Conservation (phyloP, 1,284 basidiomycete genomes). For the Microbotryomycetes sp. region DNA sequence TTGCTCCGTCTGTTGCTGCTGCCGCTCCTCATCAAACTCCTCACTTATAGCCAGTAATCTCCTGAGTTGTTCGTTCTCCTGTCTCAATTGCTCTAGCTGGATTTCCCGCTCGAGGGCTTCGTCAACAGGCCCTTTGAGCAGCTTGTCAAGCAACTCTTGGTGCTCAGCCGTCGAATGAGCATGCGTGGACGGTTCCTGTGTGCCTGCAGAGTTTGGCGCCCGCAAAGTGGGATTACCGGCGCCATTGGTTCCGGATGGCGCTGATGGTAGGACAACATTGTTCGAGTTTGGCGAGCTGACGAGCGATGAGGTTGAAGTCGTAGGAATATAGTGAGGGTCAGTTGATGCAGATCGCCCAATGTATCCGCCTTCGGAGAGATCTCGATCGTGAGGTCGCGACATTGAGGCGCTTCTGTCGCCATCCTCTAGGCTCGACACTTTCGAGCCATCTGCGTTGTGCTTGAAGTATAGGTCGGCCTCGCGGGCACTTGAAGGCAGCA, state of each 20-base stretch:
- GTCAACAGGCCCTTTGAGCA: constrained; percentile 47
- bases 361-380: constrained; percentile 30
- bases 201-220: neutral
- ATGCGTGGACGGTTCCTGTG: neutral
- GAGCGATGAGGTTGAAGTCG: constrained; percentile 25
- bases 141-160: neutral
- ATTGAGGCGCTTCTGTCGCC: neutral
- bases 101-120: constrained; percentile 77
- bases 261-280: constrained; percentile 10
- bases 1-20: neutral
- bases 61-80: constrained; percentile 71
- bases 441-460: neutral
- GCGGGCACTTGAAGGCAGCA: constrained; percentile 5
- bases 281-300: constrained; percentile 9
- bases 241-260: neutral
- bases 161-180: neutral
- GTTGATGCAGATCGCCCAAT: constrained; percentile 10
- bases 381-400: neutral
- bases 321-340: constrained; percentile 19
- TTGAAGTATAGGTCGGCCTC: neutral
- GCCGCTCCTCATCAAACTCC: neutral
- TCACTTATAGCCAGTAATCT: constrained; percentile 16
- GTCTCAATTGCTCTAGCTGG: constrained; percentile 68
- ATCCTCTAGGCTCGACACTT: neutral
- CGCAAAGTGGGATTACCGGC: no score